A percentile compares a stretch with the other conserved stretches of the same genome.
These are phyloP conservation scores for Rhodosorus marinus DNA, from an alignment of 23 red algal species.

Conservation along the genomic window DNA sequence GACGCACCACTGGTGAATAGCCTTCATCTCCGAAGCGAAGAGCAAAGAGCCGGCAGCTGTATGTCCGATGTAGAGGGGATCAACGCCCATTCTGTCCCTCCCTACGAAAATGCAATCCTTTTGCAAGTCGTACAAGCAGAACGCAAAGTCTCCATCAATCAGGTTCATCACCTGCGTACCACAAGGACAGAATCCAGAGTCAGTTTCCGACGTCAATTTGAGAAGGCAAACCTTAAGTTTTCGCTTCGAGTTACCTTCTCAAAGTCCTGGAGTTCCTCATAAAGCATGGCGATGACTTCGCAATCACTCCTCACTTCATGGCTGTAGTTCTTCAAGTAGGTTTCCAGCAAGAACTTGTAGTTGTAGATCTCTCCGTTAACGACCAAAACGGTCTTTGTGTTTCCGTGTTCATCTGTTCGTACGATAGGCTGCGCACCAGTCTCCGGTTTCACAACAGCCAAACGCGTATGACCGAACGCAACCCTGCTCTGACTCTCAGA, in stretches of 20 bases:
- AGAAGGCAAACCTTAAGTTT: background rate
- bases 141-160: slow-evolving; percentile 74
- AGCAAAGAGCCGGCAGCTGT: slow-evolving; percentile 43
- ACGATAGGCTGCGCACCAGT: slow-evolving; percentile 86
- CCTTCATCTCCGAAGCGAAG: slow-evolving; percentile 76
- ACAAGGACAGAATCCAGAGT: slow-evolving; percentile 6
- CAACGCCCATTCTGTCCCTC: slow-evolving; percentile 80
- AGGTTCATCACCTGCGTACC: slow-evolving; percentile 17
- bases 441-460: slow-evolving; percentile 71
- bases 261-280: too few relatives aligned
- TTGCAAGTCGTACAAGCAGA: slow-evolving; percentile 38
- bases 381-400: slow-evolving; percentile 12
- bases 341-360: slow-evolving; percentile 19
- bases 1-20: too few relatives aligned
- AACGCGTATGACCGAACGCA: slow-evolving; percentile 12
- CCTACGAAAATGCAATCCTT: slow-evolving; percentile 59
- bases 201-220: slow-evolving; percentile 3
- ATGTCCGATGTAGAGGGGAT: slow-evolving; percentile 57
- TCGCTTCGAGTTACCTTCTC: too few relatives aligned
- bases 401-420: slow-evolving; percentile 7
- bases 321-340: slow-evolving; percentile 4
- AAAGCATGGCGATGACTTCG: too few relatives aligned
- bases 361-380: slow-evolving; percentile 99
- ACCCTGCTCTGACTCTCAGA: too few relatives aligned
- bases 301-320: too few relatives aligned